Percentiles rank a stretch among this genome's conserved stretches.
phyloP scores from a whole-genome alignment of 179 eudicot species.

The Spergularia azorica region DNA sequence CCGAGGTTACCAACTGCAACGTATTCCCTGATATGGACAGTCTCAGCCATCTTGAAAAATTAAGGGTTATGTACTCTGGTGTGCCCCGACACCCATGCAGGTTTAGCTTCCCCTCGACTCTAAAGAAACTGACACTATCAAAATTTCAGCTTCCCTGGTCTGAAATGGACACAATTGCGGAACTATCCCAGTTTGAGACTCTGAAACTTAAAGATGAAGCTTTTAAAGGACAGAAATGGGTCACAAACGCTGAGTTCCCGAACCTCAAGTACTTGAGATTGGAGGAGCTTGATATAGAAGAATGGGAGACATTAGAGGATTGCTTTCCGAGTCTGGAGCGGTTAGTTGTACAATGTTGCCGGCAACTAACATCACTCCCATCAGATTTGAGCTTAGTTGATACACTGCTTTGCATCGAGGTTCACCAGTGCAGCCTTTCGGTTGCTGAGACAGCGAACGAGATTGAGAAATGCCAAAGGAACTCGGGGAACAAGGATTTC shows the following conservation, averaged over 20 bases:
- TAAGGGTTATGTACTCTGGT: constrained; percentile 3
- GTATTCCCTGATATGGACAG: constrained; percentile 1
- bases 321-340: not conserved
- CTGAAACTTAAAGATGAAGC: not conserved
- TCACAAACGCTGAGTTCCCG: not conserved
- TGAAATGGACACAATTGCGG: constrained; percentile 1
- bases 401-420: not conserved
- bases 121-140: constrained; percentile 3
- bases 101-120: constrained; percentile 10
- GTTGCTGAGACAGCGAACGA: not conserved
- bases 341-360: not conserved
- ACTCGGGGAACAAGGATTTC: not conserved
- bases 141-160: constrained; percentile 13
- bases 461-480: not conserved
- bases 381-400: not conserved
- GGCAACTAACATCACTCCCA: not conserved
- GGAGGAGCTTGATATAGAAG: constrained; percentile 6
- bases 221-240: constrained; percentile 8
- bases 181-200: not conserved
- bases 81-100: not conserved
- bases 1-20: constrained; percentile 3
- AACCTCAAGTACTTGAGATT: constrained; percentile 5
- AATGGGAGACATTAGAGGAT: constrained; percentile 14
- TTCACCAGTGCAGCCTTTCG: not conserved
- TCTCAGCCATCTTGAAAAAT: constrained; percentile 2